Percentiles rank a stretch among this genome's conserved stretches.
Conservation (phyloP, 805 yeast species). For the Ogataea trehalophila region DNA sequence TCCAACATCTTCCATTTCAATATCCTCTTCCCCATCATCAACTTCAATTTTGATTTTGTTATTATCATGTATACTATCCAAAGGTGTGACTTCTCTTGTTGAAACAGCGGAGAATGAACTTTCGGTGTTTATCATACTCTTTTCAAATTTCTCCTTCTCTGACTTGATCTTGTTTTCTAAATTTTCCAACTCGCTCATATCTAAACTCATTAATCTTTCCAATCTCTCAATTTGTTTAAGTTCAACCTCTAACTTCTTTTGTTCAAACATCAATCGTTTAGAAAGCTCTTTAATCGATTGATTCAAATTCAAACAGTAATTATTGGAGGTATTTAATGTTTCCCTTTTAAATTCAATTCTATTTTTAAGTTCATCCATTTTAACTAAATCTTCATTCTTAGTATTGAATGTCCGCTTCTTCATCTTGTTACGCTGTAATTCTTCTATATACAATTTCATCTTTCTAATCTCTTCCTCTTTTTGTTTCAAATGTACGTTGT, state of each 20-base stretch:
- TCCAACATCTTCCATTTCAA: background rate
- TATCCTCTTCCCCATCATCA: constrained; percentile 28
- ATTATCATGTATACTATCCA: background rate
- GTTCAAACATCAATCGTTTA: constrained; percentile 5
- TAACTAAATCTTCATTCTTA: background rate
- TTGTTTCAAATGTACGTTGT: constrained; percentile 3
- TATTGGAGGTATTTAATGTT: constrained; percentile 6
- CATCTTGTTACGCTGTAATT: constrained; percentile 8
- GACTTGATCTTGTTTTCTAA: constrained; percentile 4
- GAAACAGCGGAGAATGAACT: background rate
- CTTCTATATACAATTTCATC: constrained; percentile 16
- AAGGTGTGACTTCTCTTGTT: background rate
- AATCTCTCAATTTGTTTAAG: constrained; percentile 5
- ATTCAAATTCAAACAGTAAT: constrained; percentile 9
- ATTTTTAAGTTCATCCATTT: constrained; percentile 1
- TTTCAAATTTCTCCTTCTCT: constrained; percentile 44
- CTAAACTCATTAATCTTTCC: constrained; percentile 3
- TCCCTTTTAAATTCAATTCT: constrained; percentile 5
- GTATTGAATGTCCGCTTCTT: background rate
- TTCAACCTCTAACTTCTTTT: constrained; percentile 8
- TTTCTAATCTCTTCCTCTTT: constrained; percentile 16
- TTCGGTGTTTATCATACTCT: constrained; percentile 44
- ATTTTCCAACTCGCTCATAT: constrained; percentile 3
- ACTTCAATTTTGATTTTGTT: constrained; percentile 11
- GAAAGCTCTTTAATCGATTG: constrained; percentile 8